Percentiles rank a stretch among this genome's conserved stretches.
phyloP scores from a whole-genome alignment of 345 rosid genomes.

The Eucalyptus regnans region DNA sequence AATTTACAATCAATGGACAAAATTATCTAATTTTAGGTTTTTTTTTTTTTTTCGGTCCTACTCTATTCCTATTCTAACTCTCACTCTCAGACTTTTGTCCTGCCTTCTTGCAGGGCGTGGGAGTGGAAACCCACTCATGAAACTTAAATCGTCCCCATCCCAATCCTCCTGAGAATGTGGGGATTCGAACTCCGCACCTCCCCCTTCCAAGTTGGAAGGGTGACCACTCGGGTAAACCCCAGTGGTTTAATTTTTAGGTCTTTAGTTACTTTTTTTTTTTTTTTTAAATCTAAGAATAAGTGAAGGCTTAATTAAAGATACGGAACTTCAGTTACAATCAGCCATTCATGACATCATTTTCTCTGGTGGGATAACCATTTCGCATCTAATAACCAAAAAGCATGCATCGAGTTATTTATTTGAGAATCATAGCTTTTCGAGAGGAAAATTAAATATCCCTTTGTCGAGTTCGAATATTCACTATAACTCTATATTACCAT shows the following conservation, averaged over 20 bases:
- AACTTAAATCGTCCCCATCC: no score
- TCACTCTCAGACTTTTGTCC: no score
- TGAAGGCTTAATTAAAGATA: not conserved
- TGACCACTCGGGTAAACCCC: no score
- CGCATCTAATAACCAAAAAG: not conserved
- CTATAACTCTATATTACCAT: rapidly evolving
- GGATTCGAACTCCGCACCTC: no score
- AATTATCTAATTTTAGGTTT: not conserved
- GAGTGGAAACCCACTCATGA: no score
- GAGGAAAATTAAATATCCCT: not conserved
- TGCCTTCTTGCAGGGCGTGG: no score
- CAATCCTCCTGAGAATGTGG: no score
- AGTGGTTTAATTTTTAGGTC: no score
- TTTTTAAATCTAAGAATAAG: not conserved
- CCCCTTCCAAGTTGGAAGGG: no score
- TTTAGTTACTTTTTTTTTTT: not conserved
- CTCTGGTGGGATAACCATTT: not conserved
- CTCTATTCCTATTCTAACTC: no score
- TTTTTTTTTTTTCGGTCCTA: no score
- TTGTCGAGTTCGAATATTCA: not conserved
- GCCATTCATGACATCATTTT: rapidly evolving
- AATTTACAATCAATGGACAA: not conserved
- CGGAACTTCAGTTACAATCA: rapidly evolving
- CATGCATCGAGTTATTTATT: not conserved
- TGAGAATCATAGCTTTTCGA: not conserved